These are phyloP conservation scores for Endothia cerciana DNA, from an alignment of 2,329 filamentous ascomycete species.

Conservation along the genomic window DNA sequence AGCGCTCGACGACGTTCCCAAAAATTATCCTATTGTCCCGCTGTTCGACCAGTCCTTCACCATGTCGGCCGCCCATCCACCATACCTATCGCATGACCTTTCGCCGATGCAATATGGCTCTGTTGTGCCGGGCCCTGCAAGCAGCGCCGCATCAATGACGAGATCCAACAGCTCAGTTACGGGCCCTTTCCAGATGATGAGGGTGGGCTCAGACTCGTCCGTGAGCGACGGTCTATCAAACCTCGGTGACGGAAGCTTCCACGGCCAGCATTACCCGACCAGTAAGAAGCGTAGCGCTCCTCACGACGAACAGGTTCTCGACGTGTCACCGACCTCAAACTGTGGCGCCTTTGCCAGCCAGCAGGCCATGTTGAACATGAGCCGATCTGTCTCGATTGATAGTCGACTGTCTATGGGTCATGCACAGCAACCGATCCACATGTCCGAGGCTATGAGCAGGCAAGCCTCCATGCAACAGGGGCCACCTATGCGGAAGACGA, in stretches of 20 bases:
- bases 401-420: slow-evolving; percentile 19
- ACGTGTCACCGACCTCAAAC: neutral
- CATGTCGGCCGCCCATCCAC: slow-evolving; percentile 17
- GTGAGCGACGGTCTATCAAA: slow-evolving; percentile 30
- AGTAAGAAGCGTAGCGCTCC: slow-evolving; percentile 38
- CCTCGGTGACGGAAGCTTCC: slow-evolving; percentile 33
- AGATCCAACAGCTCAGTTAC: slow-evolving; percentile 47
- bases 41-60: slow-evolving; percentile 24
- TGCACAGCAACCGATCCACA: slow-evolving; percentile 1
- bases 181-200: slow-evolving; percentile 40
- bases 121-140: slow-evolving; percentile 45
- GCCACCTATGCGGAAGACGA: slow-evolving; percentile 19
- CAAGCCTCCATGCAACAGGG: slow-evolving; percentile 12
- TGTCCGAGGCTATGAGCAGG: slow-evolving; percentile 6
- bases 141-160: slow-evolving; percentile 45
- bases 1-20: slow-evolving; percentile 9
- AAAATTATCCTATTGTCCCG: slow-evolving; percentile 6
- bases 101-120: slow-evolving; percentile 47
- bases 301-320: slow-evolving; percentile 36
- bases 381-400: slow-evolving; percentile 45
- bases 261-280: slow-evolving; percentile 27
- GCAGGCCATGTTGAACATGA: slow-evolving; percentile 40
- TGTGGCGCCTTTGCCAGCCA: slow-evolving; percentile 30
- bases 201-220: slow-evolving; percentile 45
- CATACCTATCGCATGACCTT: slow-evolving; percentile 28